These are phyloP conservation scores for Cutaneotrichosporon sp. DNA, from an alignment of 1,284 basidiomycete species.

Conservation along the genomic window DNA sequence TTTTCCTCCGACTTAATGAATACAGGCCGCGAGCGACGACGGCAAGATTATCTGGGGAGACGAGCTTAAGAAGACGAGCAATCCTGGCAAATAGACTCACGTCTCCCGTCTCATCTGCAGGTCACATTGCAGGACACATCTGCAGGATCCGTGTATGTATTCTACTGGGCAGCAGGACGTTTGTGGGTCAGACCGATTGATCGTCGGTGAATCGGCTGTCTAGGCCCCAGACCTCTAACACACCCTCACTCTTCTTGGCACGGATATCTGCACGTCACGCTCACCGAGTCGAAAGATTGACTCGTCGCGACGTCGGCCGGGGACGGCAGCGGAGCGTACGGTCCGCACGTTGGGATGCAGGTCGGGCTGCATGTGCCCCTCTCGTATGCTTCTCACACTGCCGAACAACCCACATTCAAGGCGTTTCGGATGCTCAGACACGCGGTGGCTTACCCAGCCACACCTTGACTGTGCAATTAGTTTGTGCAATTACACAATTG, in stretches of 20 bases:
- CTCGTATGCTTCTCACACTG: too few relatives aligned
- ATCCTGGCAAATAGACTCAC: slow-evolving; percentile 7
- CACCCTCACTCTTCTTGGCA: neutral
- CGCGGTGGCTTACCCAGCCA: neutral
- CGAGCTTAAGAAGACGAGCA: slow-evolving; percentile 17
- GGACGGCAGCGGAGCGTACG: too few relatives aligned
- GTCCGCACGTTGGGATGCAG: too few relatives aligned
- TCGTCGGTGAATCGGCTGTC: neutral
- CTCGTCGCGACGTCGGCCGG: too few relatives aligned
- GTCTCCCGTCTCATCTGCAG: neutral
- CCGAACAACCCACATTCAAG: too few relatives aligned
- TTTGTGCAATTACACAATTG: neutral
- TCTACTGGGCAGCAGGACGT: neutral
- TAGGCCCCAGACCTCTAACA: neutral
- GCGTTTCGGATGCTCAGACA: neutral
- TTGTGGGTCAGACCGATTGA: neutral
- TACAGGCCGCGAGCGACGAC: slow-evolving; percentile 27
- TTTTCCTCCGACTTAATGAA: neutral
- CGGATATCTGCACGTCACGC: too few relatives aligned
- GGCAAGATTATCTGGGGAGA: slow-evolving; percentile 34
- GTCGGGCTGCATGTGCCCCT: too few relatives aligned
- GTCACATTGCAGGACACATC: neutral
- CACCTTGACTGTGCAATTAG: neutral
- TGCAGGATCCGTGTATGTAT: slow-evolving; percentile 2
- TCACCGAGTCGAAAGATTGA: too few relatives aligned